These are phyloP conservation scores for Penicillium samsonianum DNA, from an alignment of 495 filamentous ascomycete species.

Conservation along the genomic window DNA sequence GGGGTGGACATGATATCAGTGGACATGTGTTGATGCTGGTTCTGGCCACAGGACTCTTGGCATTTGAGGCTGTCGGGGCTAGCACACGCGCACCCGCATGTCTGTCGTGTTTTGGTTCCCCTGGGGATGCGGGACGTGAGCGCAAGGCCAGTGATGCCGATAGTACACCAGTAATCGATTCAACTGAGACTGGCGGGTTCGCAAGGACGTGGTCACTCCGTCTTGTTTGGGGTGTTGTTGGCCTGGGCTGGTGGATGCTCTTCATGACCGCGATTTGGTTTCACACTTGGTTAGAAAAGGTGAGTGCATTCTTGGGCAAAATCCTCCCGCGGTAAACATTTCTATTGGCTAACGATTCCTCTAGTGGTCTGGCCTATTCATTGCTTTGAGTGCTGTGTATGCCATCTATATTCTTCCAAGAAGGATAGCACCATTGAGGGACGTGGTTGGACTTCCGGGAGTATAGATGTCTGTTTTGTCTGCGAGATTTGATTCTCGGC, in stretches of 20 bases:
- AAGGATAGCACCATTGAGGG: conserved; percentile 59
- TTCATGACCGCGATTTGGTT: conserved; percentile 98
- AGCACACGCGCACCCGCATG: conserved; percentile 49
- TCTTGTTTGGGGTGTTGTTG: conserved; percentile 48
- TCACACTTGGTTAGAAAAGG: conserved; percentile 98
- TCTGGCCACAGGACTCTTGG: conserved; percentile 73
- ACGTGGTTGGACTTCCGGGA: conserved; percentile 74
- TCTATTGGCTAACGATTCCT: conserved; percentile 27
- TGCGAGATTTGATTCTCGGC: background rate
- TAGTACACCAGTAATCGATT: background rate
- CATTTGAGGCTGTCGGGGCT: conserved; percentile 74
- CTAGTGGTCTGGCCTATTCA: conserved; percentile 69
- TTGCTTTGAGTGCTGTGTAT: conserved; percentile 70
- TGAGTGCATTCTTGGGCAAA: conserved; percentile 31
- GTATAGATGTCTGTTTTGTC: conserved; percentile 43
- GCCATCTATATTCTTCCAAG: conserved; percentile 76
- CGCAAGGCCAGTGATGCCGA: conserved; percentile 46
- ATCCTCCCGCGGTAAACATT: background rate
- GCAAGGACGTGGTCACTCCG: conserved; percentile 52
- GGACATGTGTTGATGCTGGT: conserved; percentile 95
- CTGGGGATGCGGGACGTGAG: conserved; percentile 44
- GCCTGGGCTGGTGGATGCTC: conserved; percentile 86
- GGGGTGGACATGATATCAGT: conserved; percentile 87
- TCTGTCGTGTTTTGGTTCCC: conserved; percentile 18
- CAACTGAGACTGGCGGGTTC: conserved; percentile 21